Base-by-base conservation (phyloP, 2,329 filamentous ascomycete species). In the Hymenoscyphus albidus region DNA sequence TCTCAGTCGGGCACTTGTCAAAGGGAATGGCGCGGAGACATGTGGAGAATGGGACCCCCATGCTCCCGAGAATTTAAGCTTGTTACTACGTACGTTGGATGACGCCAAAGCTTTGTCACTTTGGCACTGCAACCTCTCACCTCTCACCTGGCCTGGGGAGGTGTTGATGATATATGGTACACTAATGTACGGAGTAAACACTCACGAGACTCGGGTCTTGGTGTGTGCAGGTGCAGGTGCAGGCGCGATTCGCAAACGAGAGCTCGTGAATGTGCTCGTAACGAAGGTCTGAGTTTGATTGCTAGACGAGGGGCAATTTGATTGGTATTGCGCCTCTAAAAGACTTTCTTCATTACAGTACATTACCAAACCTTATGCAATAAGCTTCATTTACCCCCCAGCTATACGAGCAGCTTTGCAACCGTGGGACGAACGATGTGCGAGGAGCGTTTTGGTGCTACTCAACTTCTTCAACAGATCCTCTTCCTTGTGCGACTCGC, bases 61-160 rank as follows among this genome's bases (percentile, higher is more conserved):
- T 51, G 44, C 22, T 51, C n/a, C 44, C 35, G 35, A 10, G 22
- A 51, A 51, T 51, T 51, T 51, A 51, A 51, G 44, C 44, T 51
- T 51, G 44, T 51, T 51, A 51, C 44, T 51, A 51, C 44, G 44
- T 51, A 51, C 18, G 44, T 51, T 51, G 18, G 35, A 51, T 51
- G 44, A 51, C 44, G 14, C 7, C 27, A 27, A 27, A 27, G 27
- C n/a, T 22, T n/a, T n/a, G n/a, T 16, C 44, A 16, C 6, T n/a
- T 10, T 10, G 14, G n/a, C 44, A 51, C 27, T 27, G 27, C 22
- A 27, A 27, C 22, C n/a, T n/a, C n/a, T n/a, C n/a, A n/a, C n/a
- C 27, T 27, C 27, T 27, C 27, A 27, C 27, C 27, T 27, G 27
- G 27, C 27, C 27, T 27, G 27, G 27, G 3, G 27, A 1, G 27